phyloP scores from a whole-genome alignment of 768 basidiomycete genomes.

The Podaxis sp. region DNA sequence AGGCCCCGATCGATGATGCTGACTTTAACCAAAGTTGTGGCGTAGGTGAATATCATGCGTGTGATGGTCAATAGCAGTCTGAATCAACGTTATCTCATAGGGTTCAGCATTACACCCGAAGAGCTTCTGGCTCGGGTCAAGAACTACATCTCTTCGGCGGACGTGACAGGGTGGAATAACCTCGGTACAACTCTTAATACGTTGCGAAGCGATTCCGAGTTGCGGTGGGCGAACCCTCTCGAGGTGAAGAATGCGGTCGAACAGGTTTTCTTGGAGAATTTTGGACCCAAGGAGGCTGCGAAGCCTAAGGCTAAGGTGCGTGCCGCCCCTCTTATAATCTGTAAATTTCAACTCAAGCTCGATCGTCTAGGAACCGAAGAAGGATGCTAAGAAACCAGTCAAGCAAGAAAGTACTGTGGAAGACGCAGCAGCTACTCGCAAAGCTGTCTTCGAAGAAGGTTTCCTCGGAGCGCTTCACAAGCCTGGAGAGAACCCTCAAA shows the following conservation, averaged over 20 bases:
- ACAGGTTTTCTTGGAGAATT: slow-evolving; percentile 59
- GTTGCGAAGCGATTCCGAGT: slow-evolving; percentile 56
- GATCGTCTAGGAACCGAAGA: slow-evolving; percentile 48
- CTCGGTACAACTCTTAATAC: slow-evolving; percentile 67
- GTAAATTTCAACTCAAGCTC: not conserved
- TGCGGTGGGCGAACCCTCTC: slow-evolving; percentile 83
- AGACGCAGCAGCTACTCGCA: slow-evolving; percentile 41
- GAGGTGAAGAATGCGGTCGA: slow-evolving; percentile 85
- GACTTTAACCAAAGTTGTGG: slow-evolving; percentile 83
- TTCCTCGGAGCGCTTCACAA: slow-evolving; percentile 92
- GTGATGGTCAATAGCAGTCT: not conserved
- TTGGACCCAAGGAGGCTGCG: slow-evolving; percentile 69
- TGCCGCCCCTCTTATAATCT: not conserved
- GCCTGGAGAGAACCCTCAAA: slow-evolving; percentile 91
- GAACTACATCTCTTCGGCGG: slow-evolving; percentile 55
- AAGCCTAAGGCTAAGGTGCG: slow-evolving; percentile 69
- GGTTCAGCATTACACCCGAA: slow-evolving; percentile 71
- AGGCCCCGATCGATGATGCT: slow-evolving; percentile 58
- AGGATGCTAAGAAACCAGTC: slow-evolving; percentile 38
- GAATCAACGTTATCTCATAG: slow-evolving; percentile 37
- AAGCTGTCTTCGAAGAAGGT: slow-evolving; percentile 88
- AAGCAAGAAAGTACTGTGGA: slow-evolving; percentile 28
- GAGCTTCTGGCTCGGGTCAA: slow-evolving; percentile 59
- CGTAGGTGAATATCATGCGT: slow-evolving; percentile 63
- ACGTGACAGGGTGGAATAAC: slow-evolving; percentile 69